phyloP scores from a whole-genome alignment of 148 eudicot species.

The Dysphania ambrosioides region DNA sequence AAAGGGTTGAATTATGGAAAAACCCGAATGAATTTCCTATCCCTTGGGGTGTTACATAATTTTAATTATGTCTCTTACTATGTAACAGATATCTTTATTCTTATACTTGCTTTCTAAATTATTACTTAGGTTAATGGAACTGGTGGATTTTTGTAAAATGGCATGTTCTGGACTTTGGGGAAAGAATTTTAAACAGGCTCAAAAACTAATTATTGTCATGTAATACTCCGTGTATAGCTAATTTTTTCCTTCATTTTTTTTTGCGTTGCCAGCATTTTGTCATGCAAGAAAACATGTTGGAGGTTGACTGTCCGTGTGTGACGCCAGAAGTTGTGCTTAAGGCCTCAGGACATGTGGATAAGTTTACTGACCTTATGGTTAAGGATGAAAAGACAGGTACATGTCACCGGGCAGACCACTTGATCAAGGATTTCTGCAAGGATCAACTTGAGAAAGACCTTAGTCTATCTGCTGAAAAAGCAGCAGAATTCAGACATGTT shows the following conservation, averaged over 20 bases:
- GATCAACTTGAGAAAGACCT: conserved; percentile 85
- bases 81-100: background rate
- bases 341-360: conserved; percentile 96
- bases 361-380: conserved; percentile 97
- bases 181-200: too few relatives aligned
- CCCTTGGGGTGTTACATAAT: too few relatives aligned
- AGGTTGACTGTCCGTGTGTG: conserved; percentile 96
- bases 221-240: too few relatives aligned
- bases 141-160: too few relatives aligned
- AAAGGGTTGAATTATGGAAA: background rate
- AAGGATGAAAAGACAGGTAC: conserved; percentile 88
- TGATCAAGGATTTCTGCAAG: conserved; percentile 89
- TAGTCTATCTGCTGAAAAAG: conserved; percentile 53
- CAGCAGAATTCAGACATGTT: conserved; percentile 67
- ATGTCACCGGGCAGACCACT: conserved; percentile 89
- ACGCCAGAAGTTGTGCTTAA: conserved; percentile 93
- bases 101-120: background rate
- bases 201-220: too few relatives aligned
- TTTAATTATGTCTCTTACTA: too few relatives aligned
- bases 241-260: too few relatives aligned
- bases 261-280: conserved; percentile 76
- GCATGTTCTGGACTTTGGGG: too few relatives aligned
- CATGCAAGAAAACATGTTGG: conserved; percentile 90
- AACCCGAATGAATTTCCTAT: background rate
- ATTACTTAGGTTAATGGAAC: too few relatives aligned